Evolutionary conservation across 495 filamentous ascomycete genomes (phyloP).

Genomic region (Hypoxylon perforatum): DNA sequence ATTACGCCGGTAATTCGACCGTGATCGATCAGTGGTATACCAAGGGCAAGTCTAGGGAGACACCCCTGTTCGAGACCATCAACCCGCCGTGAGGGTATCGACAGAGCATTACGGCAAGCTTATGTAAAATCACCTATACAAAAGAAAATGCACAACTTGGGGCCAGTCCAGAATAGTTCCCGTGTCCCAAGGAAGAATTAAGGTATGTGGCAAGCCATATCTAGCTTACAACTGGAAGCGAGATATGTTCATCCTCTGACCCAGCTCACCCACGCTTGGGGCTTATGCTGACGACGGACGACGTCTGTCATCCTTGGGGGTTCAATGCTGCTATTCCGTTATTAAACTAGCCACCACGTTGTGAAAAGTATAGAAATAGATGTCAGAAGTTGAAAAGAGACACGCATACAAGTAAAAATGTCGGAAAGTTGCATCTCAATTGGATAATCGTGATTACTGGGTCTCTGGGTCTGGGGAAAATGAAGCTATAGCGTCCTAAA

Average conservation of each 20-base stretch:
- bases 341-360: conserved; percentile 6
- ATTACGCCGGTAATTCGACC: conserved; percentile 25
- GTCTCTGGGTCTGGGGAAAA: conserved; percentile 12
- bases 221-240: conserved; percentile 16
- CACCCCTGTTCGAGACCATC: conserved; percentile 14
- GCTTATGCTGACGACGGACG: conserved; percentile 40
- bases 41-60: conserved; percentile 26
- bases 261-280: conserved; percentile 14
- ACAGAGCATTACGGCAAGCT: conserved; percentile 25
- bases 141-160: conserved; percentile 1
- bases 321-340: conserved; percentile 4
- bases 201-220: conserved; percentile 9
- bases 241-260: conserved; percentile 18
- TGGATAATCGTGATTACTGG: conserved; percentile 9
- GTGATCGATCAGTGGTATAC: conserved; percentile 6
- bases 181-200: conserved; percentile 19
- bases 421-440: conserved; percentile 1
- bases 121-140: background rate
- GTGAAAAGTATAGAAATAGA: conserved; percentile 32
- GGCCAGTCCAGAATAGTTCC: conserved; percentile 1
- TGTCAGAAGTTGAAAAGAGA: background rate
- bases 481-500: background rate
- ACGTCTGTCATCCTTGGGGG: conserved; percentile 19
- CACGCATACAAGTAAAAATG: conserved; percentile 4
- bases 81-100: conserved; percentile 25